A percentile compares a stretch with the other conserved stretches of the same genome.
These are phyloP conservation scores for Kappamyces sp. DNA, from an alignment of 192 early-diverging fungal genomes.

Conservation along the genomic window DNA sequence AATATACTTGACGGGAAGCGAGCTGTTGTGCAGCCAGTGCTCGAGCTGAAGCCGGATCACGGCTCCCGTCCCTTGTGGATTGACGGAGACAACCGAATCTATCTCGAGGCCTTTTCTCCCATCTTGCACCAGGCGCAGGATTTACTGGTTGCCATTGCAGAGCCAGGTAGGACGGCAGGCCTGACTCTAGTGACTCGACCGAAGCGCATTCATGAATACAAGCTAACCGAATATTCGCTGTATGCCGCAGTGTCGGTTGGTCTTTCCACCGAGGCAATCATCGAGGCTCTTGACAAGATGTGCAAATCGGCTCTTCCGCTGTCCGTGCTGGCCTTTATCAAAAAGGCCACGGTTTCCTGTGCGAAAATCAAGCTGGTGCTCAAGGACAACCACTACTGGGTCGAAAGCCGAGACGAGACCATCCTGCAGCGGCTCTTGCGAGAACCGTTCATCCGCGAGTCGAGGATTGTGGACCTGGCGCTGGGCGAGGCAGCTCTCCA, in stretches of 20 bases:
- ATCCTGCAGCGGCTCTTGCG: conserved; percentile 72
- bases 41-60: conserved; percentile 79
- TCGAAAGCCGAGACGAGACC: conserved; percentile 82
- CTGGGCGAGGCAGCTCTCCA: conserved; percentile 11
- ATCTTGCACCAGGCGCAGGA: conserved; percentile 94
- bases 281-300: conserved; percentile 80
- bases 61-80: conserved; percentile 86
- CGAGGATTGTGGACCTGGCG: conserved; percentile 31
- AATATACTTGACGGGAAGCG: no score
- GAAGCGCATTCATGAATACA: conserved; percentile 73
- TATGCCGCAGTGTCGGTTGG: conserved; percentile 98
- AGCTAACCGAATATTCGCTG: conserved; percentile 87
- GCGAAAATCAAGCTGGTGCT: conserved; percentile 96
- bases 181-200: conserved; percentile 60
- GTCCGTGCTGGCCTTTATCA: conserved; percentile 67
- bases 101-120: conserved; percentile 94
- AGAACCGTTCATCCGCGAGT: conserved; percentile 62
- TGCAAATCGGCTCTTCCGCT: conserved; percentile 77
- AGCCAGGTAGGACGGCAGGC: conserved; percentile 65
- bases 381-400: conserved; percentile 89
- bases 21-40: no score
- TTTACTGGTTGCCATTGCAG: conserved; percentile 84
- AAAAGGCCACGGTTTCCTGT: conserved; percentile 75
- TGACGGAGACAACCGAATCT: conserved; percentile 73
- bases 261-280: conserved; percentile 83